Conservation (phyloP, 2,329 filamentous ascomycete genomes). For the Chaetoscypha palmicola region DNA sequence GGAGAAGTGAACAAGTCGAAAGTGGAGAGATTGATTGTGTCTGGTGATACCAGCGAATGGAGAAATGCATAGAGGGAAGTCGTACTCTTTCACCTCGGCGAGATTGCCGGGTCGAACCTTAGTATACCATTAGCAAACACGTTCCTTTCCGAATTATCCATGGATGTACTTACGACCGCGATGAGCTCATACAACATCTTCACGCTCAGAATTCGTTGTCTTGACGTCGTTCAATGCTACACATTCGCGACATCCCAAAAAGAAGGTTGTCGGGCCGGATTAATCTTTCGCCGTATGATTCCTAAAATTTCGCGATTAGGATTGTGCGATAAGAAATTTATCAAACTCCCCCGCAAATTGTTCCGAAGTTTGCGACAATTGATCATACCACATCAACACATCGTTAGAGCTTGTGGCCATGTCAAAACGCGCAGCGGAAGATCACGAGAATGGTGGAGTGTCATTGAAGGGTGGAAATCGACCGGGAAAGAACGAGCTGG, state of each 20-base stretch:
- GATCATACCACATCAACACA: no score
- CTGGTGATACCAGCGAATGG: background rate
- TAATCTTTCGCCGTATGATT: background rate
- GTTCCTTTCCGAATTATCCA: no score
- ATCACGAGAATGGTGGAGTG: constrained; percentile 38
- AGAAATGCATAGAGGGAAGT: constrained; percentile 22
- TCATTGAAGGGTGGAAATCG: constrained; percentile 55
- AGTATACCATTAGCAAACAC: constrained; percentile 18
- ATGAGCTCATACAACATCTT: constrained; percentile 97
- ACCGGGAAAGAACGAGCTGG: constrained; percentile 58
- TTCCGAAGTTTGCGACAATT: no score
- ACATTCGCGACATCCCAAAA: no score
- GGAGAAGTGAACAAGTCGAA: background rate
- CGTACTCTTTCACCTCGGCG: constrained; percentile 90
- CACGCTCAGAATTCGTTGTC: constrained; percentile 21
- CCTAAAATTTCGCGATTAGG: background rate
- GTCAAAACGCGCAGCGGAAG: constrained; percentile 53
- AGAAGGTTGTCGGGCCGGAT: no score
- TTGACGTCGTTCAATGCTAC: no score
- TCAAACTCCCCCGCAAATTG: no score
- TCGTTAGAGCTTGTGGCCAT: constrained; percentile 32
- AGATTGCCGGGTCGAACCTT: constrained; percentile 90
- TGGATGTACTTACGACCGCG: constrained; percentile 72
- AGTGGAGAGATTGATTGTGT: background rate
- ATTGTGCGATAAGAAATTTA: constrained; percentile 11